Percentiles rank a stretch among this genome's conserved stretches.
phyloP scores from a whole-genome alignment of 2,329 filamentous ascomycete species.

The Phyllosticta ampelicida region DNA sequence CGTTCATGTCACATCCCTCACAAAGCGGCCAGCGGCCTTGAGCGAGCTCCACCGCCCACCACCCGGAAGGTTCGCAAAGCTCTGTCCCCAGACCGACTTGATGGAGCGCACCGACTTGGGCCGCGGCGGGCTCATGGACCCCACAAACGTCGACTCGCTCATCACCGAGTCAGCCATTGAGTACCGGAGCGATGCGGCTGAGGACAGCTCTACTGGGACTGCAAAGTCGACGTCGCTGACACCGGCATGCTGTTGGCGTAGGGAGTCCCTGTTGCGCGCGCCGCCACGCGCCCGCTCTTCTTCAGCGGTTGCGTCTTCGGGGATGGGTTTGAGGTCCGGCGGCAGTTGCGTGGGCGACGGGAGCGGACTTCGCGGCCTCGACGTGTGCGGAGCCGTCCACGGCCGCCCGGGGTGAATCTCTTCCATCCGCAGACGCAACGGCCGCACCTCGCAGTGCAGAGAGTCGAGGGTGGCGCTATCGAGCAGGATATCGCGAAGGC shows the following conservation, averaged over 20 bases:
- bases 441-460: slow-evolving; percentile 21
- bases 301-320: slow-evolving; percentile 1
- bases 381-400: background rate
- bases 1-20: background rate
- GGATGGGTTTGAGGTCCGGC: background rate
- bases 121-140: slow-evolving; percentile 5
- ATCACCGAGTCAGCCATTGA: slow-evolving; percentile 7
- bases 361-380: background rate
- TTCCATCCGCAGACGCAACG: background rate
- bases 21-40: background rate
- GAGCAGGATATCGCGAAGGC: slow-evolving; percentile 22
- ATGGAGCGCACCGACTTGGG: background rate
- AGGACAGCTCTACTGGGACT: background rate
- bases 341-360: background rate
- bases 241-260: background rate
- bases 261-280: background rate
- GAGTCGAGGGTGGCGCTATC: slow-evolving; percentile 22
- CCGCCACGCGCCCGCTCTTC: background rate
- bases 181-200: background rate
- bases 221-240: background rate
- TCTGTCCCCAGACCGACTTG: background rate
- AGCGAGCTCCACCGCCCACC: background rate
- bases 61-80: background rate
- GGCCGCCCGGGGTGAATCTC: background rate
- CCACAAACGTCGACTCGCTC: slow-evolving; percentile 6